phyloP scores from a whole-genome alignment of 106 monocot species.

The Allium sativum region DNA sequence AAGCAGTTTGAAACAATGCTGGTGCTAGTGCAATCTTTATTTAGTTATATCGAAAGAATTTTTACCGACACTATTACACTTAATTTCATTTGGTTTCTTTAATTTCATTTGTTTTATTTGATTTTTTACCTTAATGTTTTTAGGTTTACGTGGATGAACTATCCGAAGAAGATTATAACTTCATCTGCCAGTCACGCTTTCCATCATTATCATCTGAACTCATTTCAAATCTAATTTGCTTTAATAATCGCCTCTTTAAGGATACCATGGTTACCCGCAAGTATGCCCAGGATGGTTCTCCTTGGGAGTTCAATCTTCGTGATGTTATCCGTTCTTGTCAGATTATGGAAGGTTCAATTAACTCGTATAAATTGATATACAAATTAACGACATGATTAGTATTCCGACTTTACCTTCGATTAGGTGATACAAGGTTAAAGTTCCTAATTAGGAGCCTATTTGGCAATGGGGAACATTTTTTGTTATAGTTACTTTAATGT shows the following conservation, averaged over 20 bases:
- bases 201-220: slow-evolving; percentile 39
- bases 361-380: no score
- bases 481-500: no score
- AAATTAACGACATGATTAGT: no score
- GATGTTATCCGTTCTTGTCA: slow-evolving; percentile 94
- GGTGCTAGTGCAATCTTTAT: no score
- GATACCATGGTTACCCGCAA: slow-evolving; percentile 66
- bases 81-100: not conserved
- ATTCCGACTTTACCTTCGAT: no score
- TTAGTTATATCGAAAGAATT: no score
- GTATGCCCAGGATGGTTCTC: slow-evolving; percentile 87
- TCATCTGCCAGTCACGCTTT: slow-evolving; percentile 63
- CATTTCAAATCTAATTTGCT: slow-evolving; percentile 62
- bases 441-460: no score
- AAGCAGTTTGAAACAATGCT: no score
- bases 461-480: no score
- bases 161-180: slow-evolving; percentile 59
- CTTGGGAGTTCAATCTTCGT: slow-evolving; percentile 98
- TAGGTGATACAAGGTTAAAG: no score
- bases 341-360: slow-evolving; percentile 61
- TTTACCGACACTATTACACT: no score
- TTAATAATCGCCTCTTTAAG: slow-evolving; percentile 60
- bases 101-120: not conserved
- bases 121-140: not conserved
- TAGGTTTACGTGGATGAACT: slow-evolving; percentile 95